A percentile compares a stretch with the other conserved stretches of the same genome.
Conservation (phyloP, 1,139 yeast genomes). For the Arxiozyma bovina region DNA sequence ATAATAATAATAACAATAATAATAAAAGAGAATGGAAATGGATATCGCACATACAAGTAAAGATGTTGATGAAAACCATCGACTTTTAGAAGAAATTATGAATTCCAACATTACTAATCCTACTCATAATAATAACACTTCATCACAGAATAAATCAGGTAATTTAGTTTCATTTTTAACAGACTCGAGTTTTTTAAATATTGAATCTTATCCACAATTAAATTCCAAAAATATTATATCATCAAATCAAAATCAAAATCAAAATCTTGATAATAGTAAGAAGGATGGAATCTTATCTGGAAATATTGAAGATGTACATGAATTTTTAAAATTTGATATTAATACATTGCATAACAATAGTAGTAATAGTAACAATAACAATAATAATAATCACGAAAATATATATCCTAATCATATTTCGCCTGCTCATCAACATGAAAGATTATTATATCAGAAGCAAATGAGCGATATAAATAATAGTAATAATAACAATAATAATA, state of each 20-base stretch:
- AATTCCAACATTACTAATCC: conserved; percentile 1
- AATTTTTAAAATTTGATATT: conserved; percentile 4
- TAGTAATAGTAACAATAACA: background rate
- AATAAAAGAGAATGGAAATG: background rate
- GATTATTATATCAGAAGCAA: conserved; percentile 12
- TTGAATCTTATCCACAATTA: conserved; percentile 2
- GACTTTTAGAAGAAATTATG: conserved; percentile 14
- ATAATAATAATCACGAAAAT: conserved; percentile 2
- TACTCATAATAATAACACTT: background rate
- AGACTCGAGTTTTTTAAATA: conserved; percentile 1
- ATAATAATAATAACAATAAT: too few species aligned
- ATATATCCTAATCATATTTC: conserved; percentile 11
- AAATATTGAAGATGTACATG: conserved; percentile 3
- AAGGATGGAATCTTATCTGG: background rate
- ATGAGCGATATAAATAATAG: background rate
- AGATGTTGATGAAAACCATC: conserved; percentile 12
- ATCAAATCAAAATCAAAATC: background rate
- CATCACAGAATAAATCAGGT: background rate
- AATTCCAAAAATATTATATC: background rate
- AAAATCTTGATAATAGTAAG: background rate
- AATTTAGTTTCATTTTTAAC: conserved; percentile 1
- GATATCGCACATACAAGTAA: background rate
- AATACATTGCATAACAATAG: background rate
- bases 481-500: background rate
- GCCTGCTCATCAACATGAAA: conserved; percentile 25